These are phyloP conservation scores for Pythium dissotocum DNA, from an alignment of 352 stramenopile genomes.

Conservation along the genomic window DNA sequence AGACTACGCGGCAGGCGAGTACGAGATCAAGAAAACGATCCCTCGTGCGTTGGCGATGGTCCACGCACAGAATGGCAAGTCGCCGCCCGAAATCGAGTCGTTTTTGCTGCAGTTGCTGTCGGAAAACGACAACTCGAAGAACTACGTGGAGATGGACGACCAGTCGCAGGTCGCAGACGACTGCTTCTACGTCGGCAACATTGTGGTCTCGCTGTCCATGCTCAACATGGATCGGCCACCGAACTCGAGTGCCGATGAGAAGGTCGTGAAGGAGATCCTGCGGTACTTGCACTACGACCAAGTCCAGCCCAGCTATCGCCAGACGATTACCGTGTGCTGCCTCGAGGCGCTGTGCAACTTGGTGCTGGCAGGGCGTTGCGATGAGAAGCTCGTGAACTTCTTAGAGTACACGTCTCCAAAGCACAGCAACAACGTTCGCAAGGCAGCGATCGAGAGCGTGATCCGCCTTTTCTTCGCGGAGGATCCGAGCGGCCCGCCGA, in stretches of 20 bases:
- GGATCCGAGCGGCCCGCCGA: constrained; percentile 41
- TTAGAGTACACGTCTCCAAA: constrained; percentile 72
- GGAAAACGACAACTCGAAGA: constrained; percentile 90
- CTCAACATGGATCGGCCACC: constrained; percentile 61
- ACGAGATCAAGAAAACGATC: constrained; percentile 89
- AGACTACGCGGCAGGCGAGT: constrained; percentile 82
- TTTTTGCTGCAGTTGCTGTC: constrained; percentile 78
- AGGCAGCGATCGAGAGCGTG: constrained; percentile 84
- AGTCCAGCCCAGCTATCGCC: constrained; percentile 80
- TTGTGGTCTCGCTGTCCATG: constrained; percentile 72
- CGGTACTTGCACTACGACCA: constrained; percentile 85
- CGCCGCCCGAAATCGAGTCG: constrained; percentile 72
- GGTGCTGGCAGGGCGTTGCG: constrained; percentile 61
- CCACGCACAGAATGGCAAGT: constrained; percentile 76
- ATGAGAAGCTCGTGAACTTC: constrained; percentile 72
- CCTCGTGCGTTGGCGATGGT: constrained; percentile 77
- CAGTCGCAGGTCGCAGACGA: constrained; percentile 83
- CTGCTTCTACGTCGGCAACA: constrained; percentile 83
- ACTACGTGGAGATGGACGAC: constrained; percentile 88
- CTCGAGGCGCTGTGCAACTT: constrained; percentile 82
- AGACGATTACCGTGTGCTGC: constrained; percentile 82
- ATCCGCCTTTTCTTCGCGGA: constrained; percentile 83
- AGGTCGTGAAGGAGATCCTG: constrained; percentile 72
- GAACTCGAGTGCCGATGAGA: constrained; percentile 45
- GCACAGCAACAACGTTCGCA: constrained; percentile 72